Evolutionary conservation across 305 asterid genomes (phyloP).

Genomic region (Lippia alba): DNA sequence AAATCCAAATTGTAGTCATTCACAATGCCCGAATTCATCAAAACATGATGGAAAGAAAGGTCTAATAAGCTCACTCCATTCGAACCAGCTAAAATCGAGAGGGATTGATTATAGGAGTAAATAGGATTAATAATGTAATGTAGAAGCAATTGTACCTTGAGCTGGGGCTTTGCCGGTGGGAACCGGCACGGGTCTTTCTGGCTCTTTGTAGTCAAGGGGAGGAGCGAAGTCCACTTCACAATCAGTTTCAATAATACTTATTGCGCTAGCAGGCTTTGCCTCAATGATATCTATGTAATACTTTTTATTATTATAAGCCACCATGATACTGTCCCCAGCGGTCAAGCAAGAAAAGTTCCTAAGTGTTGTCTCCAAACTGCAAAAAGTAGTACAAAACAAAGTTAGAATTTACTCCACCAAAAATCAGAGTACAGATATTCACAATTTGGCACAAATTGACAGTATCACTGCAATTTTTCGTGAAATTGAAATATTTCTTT

Average conservation of each 20-base stretch:
- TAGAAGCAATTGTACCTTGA: constrained; percentile 55
- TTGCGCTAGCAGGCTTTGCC: constrained; percentile 90
- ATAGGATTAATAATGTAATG: not conserved
- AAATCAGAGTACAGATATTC: constrained; percentile 11
- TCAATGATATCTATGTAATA: constrained; percentile 93
- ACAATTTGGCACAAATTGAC: constrained; percentile 3
- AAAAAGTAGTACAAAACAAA: constrained; percentile 16
- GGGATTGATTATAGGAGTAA: not conserved
- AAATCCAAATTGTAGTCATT: no score
- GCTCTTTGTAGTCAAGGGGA: constrained; percentile 97
- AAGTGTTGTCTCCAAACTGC: constrained; percentile 98
- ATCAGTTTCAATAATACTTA: constrained; percentile 94
- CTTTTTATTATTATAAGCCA: constrained; percentile 93
- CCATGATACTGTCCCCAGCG: constrained; percentile 98
- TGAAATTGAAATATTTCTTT: not conserved
- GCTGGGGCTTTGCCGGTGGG: constrained; percentile 68
- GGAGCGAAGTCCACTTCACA: constrained; percentile 99
- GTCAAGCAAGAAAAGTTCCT: constrained; percentile 98
- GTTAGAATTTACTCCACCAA: constrained; percentile 16
- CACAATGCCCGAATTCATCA: no score
- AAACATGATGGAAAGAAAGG: no score
- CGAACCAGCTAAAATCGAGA: no score
- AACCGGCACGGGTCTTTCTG: constrained; percentile 68
- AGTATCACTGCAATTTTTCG: not conserved
- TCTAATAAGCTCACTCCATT: no score